phyloP scores from a whole-genome alignment of 2,329 filamentous ascomycete genomes.

The Penicillium sp. region DNA sequence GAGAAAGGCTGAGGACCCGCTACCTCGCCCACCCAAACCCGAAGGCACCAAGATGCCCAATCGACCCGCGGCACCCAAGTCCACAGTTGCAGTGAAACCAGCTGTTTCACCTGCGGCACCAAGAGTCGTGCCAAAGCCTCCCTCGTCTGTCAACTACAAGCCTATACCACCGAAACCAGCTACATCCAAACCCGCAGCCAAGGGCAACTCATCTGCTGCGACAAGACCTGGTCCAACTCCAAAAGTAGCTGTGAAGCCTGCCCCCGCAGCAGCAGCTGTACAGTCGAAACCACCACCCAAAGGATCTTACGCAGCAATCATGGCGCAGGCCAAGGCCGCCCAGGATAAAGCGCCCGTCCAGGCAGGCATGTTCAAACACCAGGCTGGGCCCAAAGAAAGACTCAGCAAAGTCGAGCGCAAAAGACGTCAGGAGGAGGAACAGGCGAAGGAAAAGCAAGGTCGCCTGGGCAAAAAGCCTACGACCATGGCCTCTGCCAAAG shows the following conservation, averaged over 20 bases:
- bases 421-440: slow-evolving; percentile 44
- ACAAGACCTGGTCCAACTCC: slow-evolving; percentile 20
- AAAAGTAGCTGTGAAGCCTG: slow-evolving; percentile 20
- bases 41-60: slow-evolving; percentile 22
- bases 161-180: slow-evolving; percentile 15
- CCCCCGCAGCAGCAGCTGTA: slow-evolving; percentile 2
- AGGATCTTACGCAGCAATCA: slow-evolving; percentile 61
- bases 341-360: slow-evolving; percentile 48
- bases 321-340: slow-evolving; percentile 60
- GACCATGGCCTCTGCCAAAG: slow-evolving; percentile 18
- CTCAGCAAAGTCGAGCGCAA: slow-evolving; percentile 58
- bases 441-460: slow-evolving; percentile 43
- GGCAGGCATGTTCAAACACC: slow-evolving; percentile 59
- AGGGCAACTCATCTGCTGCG: slow-evolving; percentile 18
- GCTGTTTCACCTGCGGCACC: slow-evolving; percentile 16
- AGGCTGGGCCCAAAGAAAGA: slow-evolving; percentile 55
- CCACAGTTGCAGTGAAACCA: slow-evolving; percentile 20
- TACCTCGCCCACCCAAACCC: slow-evolving; percentile 33
- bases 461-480: slow-evolving; percentile 32
- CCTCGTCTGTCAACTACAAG: slow-evolving; percentile 8
- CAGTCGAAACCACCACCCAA: slow-evolving; percentile 53
- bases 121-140: slow-evolving; percentile 21
- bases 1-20: slow-evolving; percentile 47
- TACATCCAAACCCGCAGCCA: slow-evolving; percentile 21
- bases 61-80: slow-evolving; percentile 18